phyloP scores from a whole-genome alignment of 2,329 filamentous ascomycete species.

The Cadophora luteo-olivacea region DNA sequence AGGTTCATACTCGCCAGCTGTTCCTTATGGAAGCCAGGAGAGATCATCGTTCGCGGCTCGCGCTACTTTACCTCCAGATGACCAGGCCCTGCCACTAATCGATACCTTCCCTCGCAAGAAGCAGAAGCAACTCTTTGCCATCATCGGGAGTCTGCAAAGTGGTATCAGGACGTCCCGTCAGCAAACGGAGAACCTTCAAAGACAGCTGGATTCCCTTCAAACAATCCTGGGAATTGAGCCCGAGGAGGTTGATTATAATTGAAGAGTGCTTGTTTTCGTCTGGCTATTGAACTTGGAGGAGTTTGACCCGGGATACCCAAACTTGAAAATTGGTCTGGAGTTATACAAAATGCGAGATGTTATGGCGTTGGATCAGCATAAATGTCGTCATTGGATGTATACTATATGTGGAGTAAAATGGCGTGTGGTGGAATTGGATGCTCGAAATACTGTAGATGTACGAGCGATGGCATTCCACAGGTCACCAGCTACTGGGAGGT shows the following conservation, averaged over 20 bases:
- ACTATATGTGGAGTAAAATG: background rate
- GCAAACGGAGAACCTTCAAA: conserved; percentile 39
- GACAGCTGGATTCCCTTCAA: conserved; percentile 36
- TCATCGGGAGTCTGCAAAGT: conserved; percentile 39
- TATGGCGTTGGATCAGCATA: background rate
- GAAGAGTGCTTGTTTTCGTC: background rate
- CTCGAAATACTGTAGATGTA: background rate
- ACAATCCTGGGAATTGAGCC: conserved; percentile 31
- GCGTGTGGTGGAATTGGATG: background rate
- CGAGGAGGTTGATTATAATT: conserved; percentile 29
- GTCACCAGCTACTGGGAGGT: background rate
- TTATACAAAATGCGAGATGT: background rate
- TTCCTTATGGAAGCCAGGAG: background rate
- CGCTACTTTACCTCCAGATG: background rate
- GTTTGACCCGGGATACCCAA: conserved; percentile 11
- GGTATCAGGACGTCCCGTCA: conserved; percentile 35
- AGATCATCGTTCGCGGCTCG: conserved; percentile 5
- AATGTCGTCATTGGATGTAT: conserved; percentile 10
- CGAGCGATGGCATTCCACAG: background rate
- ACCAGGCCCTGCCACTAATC: conserved; percentile 28
- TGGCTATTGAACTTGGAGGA: background rate
- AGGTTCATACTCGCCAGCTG: conserved; percentile 10
- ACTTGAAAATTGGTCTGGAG: background rate
- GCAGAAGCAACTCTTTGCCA: conserved; percentile 37
- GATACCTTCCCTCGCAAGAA: conserved; percentile 38